Evolutionary conservation across 805 yeast species (phyloP).

Genomic region (Zygoascus bituminiphila): DNA sequence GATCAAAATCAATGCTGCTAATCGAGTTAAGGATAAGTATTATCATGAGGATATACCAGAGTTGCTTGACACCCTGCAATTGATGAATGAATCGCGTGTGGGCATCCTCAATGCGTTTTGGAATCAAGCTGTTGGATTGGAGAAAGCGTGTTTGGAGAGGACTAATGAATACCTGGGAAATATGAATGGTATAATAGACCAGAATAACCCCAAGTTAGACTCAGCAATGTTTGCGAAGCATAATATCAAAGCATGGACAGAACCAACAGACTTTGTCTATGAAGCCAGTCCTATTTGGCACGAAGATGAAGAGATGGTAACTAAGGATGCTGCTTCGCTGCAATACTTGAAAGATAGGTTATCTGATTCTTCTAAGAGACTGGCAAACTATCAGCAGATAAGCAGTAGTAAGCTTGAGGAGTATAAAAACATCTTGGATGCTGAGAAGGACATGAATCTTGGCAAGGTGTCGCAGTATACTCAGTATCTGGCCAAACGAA

Average conservation of each 20-base stretch:
- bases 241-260: conserved; percentile 65
- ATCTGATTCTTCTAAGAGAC: conserved; percentile 25
- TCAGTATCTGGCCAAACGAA: conserved; percentile 43
- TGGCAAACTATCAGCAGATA: conserved; percentile 15
- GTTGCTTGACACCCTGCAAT: conserved; percentile 73
- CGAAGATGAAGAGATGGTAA: conserved; percentile 72
- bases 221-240: conserved; percentile 90
- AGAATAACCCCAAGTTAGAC: conserved; percentile 68
- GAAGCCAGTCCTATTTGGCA: conserved; percentile 94
- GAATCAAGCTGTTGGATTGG: conserved; percentile 53
- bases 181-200: conserved; percentile 49
- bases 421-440: conserved; percentile 31
- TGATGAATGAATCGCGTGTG: conserved; percentile 71
- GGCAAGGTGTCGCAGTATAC: conserved; percentile 22
- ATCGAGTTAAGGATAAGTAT: conserved; percentile 86
- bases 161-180: conserved; percentile 37
- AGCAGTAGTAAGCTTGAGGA: conserved; percentile 13
- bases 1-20: conserved; percentile 73
- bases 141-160: conserved; percentile 44
- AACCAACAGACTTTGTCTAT: conserved; percentile 77
- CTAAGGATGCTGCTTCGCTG: conserved; percentile 34
- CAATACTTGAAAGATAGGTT: conserved; percentile 30
- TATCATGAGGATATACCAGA: conserved; percentile 92
- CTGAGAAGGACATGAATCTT: conserved; percentile 31
- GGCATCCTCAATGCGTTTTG: conserved; percentile 61